Conservation (phyloP, 176 grass and related monocot species). For the Puccinellia tenuiflora region DNA sequence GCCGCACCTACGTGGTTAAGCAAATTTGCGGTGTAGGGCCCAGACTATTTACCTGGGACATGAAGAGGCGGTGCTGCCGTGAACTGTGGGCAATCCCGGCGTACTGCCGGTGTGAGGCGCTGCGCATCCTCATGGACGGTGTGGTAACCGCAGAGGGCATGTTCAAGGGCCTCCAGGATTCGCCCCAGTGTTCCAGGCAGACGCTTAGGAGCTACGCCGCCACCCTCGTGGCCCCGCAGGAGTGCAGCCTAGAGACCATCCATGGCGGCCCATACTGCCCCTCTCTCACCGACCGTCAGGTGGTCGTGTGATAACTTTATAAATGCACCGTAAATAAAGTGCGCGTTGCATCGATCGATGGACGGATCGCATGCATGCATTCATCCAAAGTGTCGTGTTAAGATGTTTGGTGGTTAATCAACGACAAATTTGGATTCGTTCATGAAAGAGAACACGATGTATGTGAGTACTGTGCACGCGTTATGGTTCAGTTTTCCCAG, state of each 20-base stretch:
- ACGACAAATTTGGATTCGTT: too few relatives aligned
- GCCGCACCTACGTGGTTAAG: not conserved
- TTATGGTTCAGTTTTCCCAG: too few relatives aligned
- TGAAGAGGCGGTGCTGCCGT: not conserved
- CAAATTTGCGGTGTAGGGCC: not conserved
- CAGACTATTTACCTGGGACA: too few relatives aligned
- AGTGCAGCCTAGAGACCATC: not conserved
- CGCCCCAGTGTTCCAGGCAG: not conserved
- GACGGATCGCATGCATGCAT: too few relatives aligned
- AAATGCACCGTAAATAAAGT: too few relatives aligned
- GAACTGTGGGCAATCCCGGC: not conserved
- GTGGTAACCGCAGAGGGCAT: not conserved
- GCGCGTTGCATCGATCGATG: too few relatives aligned
- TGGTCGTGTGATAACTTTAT: not conserved
- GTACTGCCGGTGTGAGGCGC: slow-evolving; percentile 8
- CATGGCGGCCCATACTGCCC: not conserved
- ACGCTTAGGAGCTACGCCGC: not conserved
- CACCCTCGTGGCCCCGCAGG: not conserved
- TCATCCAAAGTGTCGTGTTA: too few relatives aligned
- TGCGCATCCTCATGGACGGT: slow-evolving; percentile 6
- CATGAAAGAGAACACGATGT: too few relatives aligned
- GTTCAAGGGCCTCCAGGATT: not conserved
- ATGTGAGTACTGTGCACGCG: too few relatives aligned
- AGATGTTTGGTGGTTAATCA: too few relatives aligned
- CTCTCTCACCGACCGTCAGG: too few relatives aligned